A percentile compares a stretch with the other conserved stretches of the same genome.
phyloP scores from a whole-genome alignment of 2,329 filamentous ascomycete genomes.

The Calonectria ilicicola region DNA sequence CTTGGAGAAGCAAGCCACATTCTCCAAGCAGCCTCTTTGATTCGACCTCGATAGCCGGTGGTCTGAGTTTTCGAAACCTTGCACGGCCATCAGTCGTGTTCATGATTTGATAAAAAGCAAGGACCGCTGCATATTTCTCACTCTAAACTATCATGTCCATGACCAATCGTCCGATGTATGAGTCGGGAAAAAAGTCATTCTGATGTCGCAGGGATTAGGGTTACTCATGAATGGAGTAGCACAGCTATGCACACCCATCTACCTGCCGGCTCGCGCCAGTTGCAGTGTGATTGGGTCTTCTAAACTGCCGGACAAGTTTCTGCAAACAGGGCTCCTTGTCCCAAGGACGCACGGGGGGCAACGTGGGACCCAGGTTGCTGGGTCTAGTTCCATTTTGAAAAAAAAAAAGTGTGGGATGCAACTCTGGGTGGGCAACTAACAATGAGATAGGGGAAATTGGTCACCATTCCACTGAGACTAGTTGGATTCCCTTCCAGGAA shows the following conservation, averaged over 20 bases:
- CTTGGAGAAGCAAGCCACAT: constrained; percentile 13
- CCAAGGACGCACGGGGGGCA: constrained; percentile 16
- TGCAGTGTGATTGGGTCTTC: constrained; percentile 15
- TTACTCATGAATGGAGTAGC: neutral
- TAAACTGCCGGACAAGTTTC: constrained; percentile 14
- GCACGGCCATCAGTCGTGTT: constrained; percentile 3
- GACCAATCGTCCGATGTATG: neutral
- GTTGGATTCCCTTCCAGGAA: constrained; percentile 33
- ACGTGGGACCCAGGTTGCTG: constrained; percentile 31
- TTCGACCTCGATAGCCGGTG: constrained; percentile 21
- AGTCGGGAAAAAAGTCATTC: neutral
- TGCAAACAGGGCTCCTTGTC: constrained; percentile 14
- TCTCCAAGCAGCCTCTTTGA: constrained; percentile 25
- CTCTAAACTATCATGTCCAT: neutral
- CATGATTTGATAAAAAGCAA: constrained; percentile 26
- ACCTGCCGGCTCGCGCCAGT: constrained; percentile 15
- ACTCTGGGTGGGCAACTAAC: constrained; percentile 25
- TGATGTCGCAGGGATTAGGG: constrained; percentile 20
- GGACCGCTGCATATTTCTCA: neutral
- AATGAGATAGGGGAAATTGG: constrained; percentile 31
- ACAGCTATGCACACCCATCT: constrained; percentile 7
- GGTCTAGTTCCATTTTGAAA: constrained; percentile 18
- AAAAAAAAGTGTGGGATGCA: constrained; percentile 23
- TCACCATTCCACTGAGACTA: constrained; percentile 36
- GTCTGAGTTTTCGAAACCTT: constrained; percentile 19